Conservation (phyloP, 345 rosid species). For the Carallia brachiata region DNA sequence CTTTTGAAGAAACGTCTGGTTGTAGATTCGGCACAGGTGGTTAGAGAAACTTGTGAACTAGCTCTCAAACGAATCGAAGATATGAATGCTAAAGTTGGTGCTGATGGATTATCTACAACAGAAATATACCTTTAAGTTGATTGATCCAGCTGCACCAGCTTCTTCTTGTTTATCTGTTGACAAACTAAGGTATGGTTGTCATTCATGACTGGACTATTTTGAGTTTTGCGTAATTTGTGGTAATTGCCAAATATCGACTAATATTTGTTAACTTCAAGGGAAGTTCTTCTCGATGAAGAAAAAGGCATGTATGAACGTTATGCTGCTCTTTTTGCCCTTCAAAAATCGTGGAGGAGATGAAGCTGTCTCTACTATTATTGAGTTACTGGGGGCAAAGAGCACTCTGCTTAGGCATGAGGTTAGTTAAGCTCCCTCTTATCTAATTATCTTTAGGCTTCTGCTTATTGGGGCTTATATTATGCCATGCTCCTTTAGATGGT, state of each 20-base stretch:
- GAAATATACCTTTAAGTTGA: constrained; percentile 84
- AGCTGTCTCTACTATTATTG: constrained; percentile 75
- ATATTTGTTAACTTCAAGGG: constrained; percentile 43
- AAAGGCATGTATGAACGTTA: constrained; percentile 89
- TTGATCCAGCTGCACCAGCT: constrained; percentile 87
- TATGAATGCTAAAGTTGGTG: constrained; percentile 28
- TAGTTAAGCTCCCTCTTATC: constrained; percentile 24
- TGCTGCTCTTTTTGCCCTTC: constrained; percentile 82
- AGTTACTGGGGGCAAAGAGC: constrained; percentile 67
- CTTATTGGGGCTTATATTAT: constrained; percentile 3
- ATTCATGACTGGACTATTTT: background rate
- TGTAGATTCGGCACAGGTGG: constrained; percentile 85
- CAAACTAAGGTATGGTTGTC: constrained; percentile 53
- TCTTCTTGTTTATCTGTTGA: constrained; percentile 57
- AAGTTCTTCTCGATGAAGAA: constrained; percentile 75
- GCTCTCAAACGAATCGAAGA: constrained; percentile 85
- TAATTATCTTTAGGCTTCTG: background rate
- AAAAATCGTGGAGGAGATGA: constrained; percentile 82
- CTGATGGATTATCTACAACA: constrained; percentile 26
- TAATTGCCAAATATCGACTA: constrained; percentile 30
- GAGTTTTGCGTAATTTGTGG: background rate
- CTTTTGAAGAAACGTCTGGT: constrained; percentile 59
- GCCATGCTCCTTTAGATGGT: background rate
- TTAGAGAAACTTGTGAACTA: constrained; percentile 91
- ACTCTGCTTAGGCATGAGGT: constrained; percentile 95